A percentile compares a stretch with the other conserved stretches of the same genome.
Conservation (phyloP, 2,329 filamentous ascomycete species). For the Penicillium concentricum region DNA sequence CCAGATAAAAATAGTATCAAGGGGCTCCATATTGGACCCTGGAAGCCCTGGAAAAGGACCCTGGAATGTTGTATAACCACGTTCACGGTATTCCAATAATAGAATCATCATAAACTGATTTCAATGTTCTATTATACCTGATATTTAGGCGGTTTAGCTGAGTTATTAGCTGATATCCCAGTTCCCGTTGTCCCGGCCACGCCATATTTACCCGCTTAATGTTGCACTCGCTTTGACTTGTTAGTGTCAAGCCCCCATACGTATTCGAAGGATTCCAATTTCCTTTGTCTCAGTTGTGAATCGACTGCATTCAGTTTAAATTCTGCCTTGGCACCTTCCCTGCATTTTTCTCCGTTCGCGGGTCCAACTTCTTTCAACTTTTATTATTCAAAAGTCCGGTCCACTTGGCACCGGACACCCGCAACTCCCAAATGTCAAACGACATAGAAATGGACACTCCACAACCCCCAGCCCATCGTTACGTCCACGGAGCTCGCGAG, state of each 20-base stretch:
- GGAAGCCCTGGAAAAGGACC: not conserved
- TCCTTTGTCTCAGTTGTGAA: not conserved
- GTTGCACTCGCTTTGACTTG: not conserved
- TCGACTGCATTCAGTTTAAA: not conserved
- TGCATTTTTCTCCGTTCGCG: conserved; percentile 1
- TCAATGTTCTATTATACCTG: too few species aligned
- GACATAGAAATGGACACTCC: conserved; percentile 11
- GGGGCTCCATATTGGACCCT: not conserved
- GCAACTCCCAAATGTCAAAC: not conserved
- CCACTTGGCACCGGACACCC: not conserved
- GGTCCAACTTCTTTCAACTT: not conserved
- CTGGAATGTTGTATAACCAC: not conserved
- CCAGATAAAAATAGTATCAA: conserved; percentile 4
- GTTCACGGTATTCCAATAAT: not conserved
- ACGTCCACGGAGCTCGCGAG: conserved; percentile 33
- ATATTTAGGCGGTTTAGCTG: too few species aligned
- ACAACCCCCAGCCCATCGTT: conserved; percentile 21
- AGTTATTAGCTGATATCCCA: not conserved
- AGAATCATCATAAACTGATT: too few species aligned
- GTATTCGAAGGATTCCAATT: not conserved
- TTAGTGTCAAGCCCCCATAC: not conserved
- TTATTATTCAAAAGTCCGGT: not conserved
- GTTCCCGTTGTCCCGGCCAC: conserved; percentile 18
- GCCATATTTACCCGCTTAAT: conserved; percentile 6
- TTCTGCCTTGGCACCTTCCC: not conserved